Percentiles rank a stretch among this genome's conserved stretches.
Conservation (phyloP, 306 rosid species). For the Citrullus colocynthis region DNA sequence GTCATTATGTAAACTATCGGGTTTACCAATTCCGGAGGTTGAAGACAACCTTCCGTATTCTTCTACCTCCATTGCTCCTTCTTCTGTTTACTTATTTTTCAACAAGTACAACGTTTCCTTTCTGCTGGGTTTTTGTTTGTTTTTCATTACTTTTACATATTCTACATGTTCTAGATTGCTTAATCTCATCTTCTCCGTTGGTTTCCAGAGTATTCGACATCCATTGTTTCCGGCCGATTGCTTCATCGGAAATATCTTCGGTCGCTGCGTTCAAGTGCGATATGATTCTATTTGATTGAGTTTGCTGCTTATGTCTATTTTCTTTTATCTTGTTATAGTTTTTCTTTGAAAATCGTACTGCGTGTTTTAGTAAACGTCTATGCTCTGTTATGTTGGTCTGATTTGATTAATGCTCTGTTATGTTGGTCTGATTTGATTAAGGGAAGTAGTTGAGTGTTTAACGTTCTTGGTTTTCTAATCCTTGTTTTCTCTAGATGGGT, state of each 20-base stretch:
- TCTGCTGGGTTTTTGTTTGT: neutral
- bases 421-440: neutral
- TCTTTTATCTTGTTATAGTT: neutral
- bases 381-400: neutral
- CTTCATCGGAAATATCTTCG: neutral
- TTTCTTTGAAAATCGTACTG: neutral
- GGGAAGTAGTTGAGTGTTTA: neutral
- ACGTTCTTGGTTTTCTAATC: neutral
- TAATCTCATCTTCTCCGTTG: neutral
- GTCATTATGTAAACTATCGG: no score
- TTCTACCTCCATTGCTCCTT: neutral
- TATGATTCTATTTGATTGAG: neutral
- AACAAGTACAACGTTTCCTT: neutral
- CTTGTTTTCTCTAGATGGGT: neutral
- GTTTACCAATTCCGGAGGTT: neutral
- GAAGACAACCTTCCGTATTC: neutral
- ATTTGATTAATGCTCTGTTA: neutral
- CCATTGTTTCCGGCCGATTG: neutral
- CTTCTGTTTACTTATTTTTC: neutral
- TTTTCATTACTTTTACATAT: neutral
- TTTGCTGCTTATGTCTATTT: neutral
- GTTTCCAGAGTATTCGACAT: neutral
- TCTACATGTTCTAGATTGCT: neutral
- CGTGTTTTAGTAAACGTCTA: neutral
- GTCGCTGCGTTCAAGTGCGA: neutral